Percentiles rank a stretch among this genome's conserved stretches.
phyloP scores from a whole-genome alignment of 805 yeast genomes.

The Nakazawaea pomicola region DNA sequence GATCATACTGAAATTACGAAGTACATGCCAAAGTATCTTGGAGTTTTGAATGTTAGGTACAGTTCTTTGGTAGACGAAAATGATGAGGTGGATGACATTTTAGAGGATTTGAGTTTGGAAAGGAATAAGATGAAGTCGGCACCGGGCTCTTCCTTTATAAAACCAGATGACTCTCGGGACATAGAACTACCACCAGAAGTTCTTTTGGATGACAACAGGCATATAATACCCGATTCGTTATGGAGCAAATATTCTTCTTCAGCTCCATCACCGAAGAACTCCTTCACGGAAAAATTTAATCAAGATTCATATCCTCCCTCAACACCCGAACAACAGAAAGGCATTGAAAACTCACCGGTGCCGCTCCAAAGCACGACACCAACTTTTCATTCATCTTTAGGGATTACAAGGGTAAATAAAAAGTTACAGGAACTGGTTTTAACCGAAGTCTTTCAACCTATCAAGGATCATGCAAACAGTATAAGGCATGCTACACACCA shows the following conservation, averaged over 20 bases:
- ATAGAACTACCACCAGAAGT: slow-evolving; percentile 63
- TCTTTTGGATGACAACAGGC: slow-evolving; percentile 85
- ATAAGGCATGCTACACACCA: slow-evolving; percentile 1
- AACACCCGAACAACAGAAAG: slow-evolving; percentile 9
- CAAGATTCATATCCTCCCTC: slow-evolving; percentile 6
- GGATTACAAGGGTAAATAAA: slow-evolving; percentile 67
- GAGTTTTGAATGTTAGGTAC: slow-evolving; percentile 89
- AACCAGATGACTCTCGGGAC: slow-evolving; percentile 14
- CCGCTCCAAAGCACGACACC: slow-evolving; percentile 12
- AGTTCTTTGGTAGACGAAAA: slow-evolving; percentile 29
- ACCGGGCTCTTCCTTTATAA: slow-evolving; percentile 9
- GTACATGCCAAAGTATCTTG: slow-evolving; percentile 93
- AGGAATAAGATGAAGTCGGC: slow-evolving; percentile 9
- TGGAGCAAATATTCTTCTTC: slow-evolving; percentile 59
- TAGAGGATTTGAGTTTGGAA: slow-evolving; percentile 2
- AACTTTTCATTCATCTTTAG: slow-evolving; percentile 24
- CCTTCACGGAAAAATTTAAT: slow-evolving; percentile 22
- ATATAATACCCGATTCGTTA: slow-evolving; percentile 80
- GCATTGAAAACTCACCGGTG: slow-evolving; percentile 7
- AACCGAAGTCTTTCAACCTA: slow-evolving; percentile 66
- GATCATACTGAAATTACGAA: slow-evolving; percentile 69
- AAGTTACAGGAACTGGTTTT: slow-evolving; percentile 66
- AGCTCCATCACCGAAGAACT: slow-evolving; percentile 32
- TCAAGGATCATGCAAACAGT: slow-evolving; percentile 24
- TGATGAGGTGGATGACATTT: slow-evolving; percentile 15